Base-by-base conservation (phyloP, 2,329 filamentous ascomycete species). In the Fusarium irregulare region DNA sequence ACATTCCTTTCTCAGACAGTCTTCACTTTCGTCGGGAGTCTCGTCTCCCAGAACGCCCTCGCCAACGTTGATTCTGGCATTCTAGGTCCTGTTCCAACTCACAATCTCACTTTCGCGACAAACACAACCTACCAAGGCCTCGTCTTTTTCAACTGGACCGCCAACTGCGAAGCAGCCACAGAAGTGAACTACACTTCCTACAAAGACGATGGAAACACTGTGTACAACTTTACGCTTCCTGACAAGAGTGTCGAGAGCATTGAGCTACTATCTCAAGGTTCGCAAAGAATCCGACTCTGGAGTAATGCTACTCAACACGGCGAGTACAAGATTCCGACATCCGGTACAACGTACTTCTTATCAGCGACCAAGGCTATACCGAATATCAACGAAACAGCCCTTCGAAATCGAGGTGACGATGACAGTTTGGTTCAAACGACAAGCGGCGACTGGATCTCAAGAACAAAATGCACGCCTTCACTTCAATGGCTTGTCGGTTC, bases 201-300 rank as follows among this genome's bases (percentile, higher is more conserved):
- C 2, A 47, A 51, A 20, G 47, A 61, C 4, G 64, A 49, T 1
- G 57, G 58, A 4, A 67, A 67, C 30, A 73, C 57, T 0, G 60
- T 67, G 10, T 72, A 73, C 46, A 73, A 73, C 56, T 72, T 72
- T 8, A 73, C 70, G 1, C 55, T 72, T 12, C 70, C 70, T 0
- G 67, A 65, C 3, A 18, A 64, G 4, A 68, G 60, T 1, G 23
- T 68, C 2, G 57, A 71, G 16, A 73, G 66, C 18, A 68, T 73
- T 2, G 64, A 73, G 4, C 44, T 72, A 3, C 13, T 56, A 2
- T 30, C 51, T 0, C 66, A 48, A 9, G 61, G 66, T 0, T 72
- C 70, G 0, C 70, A 73, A 13, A 51, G 60, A 0, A 44, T 71
- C 2, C 23, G 64, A 3, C 42, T 72, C 1, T 72, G 70, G 70